Evolutionary conservation across 495 filamentous ascomycete genomes (phyloP).

Genomic region (Monascus purpureus): DNA sequence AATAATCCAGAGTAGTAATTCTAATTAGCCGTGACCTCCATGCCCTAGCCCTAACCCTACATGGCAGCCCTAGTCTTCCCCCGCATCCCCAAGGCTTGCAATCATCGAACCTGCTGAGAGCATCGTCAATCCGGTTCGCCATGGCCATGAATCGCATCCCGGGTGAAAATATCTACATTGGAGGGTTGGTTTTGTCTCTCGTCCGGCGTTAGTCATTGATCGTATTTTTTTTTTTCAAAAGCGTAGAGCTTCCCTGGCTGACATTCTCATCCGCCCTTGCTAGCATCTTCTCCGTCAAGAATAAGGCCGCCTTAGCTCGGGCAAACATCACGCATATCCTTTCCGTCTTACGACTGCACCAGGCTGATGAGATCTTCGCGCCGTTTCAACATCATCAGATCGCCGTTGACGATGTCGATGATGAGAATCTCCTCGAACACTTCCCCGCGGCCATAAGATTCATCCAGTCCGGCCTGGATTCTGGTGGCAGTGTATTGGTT

Average conservation of each 20-base stretch:
- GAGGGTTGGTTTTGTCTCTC: constrained; percentile 49
- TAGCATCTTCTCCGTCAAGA: constrained; percentile 65
- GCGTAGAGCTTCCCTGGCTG: too few relatives aligned
- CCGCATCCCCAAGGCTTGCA: too few relatives aligned
- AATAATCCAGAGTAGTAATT: too few relatives aligned
- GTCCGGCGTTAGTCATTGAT: neutral
- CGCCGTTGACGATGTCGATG: constrained; percentile 75
- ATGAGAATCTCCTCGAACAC: constrained; percentile 72
- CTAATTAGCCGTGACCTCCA: too few relatives aligned
- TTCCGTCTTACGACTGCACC: constrained; percentile 56
- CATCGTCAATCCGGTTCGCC: neutral
- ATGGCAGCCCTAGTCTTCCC: too few relatives aligned
- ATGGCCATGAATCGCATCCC: constrained; percentile 43
- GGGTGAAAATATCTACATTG: constrained; percentile 67
- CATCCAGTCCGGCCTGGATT: constrained; percentile 62
- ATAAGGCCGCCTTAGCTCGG: constrained; percentile 48
- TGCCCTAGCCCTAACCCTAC: too few relatives aligned
- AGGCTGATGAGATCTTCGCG: constrained; percentile 25
- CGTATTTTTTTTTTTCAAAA: too few relatives aligned
- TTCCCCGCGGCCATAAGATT: constrained; percentile 65
- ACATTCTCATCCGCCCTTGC: neutral
- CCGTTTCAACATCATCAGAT: constrained; percentile 57
- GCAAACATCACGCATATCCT: constrained; percentile 80
- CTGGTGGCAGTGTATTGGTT: constrained; percentile 52
- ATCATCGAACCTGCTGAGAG: neutral